These are phyloP conservation scores for Botrytis aclada DNA, from an alignment of 2,329 filamentous ascomycete species.

Conservation along the genomic window DNA sequence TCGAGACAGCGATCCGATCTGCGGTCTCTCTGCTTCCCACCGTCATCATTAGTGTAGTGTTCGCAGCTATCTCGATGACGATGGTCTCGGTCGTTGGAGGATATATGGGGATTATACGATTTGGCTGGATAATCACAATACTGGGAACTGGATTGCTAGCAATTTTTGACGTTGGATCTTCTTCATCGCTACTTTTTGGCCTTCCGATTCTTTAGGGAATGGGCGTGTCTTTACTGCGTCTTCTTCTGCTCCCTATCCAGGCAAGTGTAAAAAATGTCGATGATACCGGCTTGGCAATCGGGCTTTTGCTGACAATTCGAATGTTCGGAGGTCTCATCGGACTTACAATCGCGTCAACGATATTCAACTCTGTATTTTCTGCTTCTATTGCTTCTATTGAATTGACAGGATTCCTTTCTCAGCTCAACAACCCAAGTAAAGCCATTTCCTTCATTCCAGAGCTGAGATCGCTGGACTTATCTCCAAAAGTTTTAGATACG, in stretches of 20 bases:
- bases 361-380: conserved; percentile 39
- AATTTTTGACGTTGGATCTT: background rate
- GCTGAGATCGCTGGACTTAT: background rate
- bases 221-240: background rate
- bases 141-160: background rate
- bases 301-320: conserved; percentile 39
- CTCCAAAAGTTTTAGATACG: background rate
- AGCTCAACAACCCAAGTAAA: background rate
- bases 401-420: background rate
- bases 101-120: background rate
- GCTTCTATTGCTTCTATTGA: background rate
- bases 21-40: background rate
- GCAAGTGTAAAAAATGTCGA: conserved; percentile 37
- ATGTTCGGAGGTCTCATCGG: conserved; percentile 42
- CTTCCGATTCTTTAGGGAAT: background rate
- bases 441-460: background rate
- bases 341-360: conserved; percentile 38
- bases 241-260: conserved; percentile 36
- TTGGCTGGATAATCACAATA: background rate
- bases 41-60: background rate
- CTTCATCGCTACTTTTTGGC: background rate
- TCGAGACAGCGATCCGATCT: conserved; percentile 15
- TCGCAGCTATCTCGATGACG: background rate
- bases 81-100: background rate
- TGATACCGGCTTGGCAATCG: conserved; percentile 39